Conservation (phyloP, 1,284 basidiomycete genomes). For the Leccinum subrobustum region DNA sequence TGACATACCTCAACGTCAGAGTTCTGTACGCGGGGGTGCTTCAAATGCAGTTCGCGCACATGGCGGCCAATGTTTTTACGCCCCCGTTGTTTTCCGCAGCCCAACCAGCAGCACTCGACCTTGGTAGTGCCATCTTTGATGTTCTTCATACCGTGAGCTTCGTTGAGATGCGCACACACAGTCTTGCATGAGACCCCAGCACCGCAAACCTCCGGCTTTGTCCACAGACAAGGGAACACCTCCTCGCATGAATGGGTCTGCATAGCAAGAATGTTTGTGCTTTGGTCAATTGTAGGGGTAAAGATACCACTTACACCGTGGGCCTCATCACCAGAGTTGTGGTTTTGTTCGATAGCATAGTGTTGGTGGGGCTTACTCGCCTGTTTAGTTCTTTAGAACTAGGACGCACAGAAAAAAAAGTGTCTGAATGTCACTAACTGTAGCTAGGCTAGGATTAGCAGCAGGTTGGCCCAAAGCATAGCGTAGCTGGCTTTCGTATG, state of each 20-base stretch:
- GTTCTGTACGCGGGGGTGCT: constrained; percentile 1
- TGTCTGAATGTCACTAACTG: neutral
- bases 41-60: constrained; percentile 1
- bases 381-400: constrained; percentile 1
- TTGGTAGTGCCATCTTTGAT: rapidly evolving
- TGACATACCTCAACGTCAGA: neutral
- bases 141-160: neutral
- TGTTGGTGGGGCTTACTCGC: neutral
- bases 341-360: neutral
- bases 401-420: too few relatives aligned
- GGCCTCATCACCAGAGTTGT: neutral
- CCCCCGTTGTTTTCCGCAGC: rapidly evolving
- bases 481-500: constrained; percentile 2
- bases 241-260: constrained; percentile 8
- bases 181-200: neutral
- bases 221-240: neutral
- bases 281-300: neutral
- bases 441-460: too few relatives aligned
- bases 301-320: neutral
- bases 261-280: neutral
- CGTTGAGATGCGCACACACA: neutral
- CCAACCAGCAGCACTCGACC: neutral
- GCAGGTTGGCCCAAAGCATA: constrained; percentile 1
- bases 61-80: constrained; percentile 15
- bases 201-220: neutral